Evolutionary conservation across 345 rosid genomes (phyloP).

Genomic region (Lagerstroemia speciosa): DNA sequence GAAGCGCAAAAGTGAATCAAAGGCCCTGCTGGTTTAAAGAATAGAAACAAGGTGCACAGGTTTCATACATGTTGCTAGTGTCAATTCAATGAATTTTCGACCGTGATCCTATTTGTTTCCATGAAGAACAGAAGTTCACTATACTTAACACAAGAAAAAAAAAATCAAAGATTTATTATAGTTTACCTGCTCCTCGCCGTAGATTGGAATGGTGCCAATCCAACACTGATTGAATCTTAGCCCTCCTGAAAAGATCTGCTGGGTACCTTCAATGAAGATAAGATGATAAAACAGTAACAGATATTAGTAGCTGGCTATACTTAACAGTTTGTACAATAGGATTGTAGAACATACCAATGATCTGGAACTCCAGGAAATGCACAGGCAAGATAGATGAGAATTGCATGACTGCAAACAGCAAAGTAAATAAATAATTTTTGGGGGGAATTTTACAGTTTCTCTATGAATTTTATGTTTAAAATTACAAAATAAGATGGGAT

Average conservation of each 20-base stretch:
- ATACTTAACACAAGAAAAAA: background rate
- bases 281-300: constrained; percentile 2
- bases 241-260: constrained; percentile 67
- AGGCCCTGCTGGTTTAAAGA: background rate
- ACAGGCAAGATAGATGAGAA: constrained; percentile 63
- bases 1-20: background rate
- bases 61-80: background rate
- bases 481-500: background rate
- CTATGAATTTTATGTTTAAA: background rate
- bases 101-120: background rate
- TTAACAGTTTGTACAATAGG: background rate
- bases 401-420: constrained; percentile 64
- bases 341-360: constrained; percentile 50
- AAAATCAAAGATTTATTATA: background rate
- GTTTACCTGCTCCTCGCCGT: constrained; percentile 60
- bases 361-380: constrained; percentile 76
- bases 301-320: background rate
- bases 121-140: background rate
- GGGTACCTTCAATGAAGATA: constrained; percentile 54
- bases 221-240: constrained; percentile 69
- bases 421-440: background rate
- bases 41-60: background rate
- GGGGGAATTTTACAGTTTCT: background rate
- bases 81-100: background rate
- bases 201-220: constrained; percentile 86